Percentiles rank a stretch among this genome's conserved stretches.
Evolutionary conservation across 306 rosid genomes (phyloP).

Genomic region (Potentilla sterilis): DNA sequence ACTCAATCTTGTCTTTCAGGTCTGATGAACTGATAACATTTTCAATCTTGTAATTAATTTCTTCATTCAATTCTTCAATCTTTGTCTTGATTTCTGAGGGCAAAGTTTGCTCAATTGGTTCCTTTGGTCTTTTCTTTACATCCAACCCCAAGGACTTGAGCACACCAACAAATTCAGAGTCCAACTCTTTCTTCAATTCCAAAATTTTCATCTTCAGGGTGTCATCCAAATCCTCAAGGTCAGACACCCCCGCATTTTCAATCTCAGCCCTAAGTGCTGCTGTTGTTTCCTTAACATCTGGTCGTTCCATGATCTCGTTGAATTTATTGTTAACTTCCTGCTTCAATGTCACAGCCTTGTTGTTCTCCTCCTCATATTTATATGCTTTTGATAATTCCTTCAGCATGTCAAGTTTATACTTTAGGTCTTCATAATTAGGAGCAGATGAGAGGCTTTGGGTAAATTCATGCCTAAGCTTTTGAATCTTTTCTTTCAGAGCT

Average conservation of each 20-base stretch:
- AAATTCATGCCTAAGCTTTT: conserved; percentile 59
- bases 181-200: conserved; percentile 56
- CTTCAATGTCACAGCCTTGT: conserved; percentile 41
- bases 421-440: conserved; percentile 57
- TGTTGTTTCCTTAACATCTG: conserved; percentile 54
- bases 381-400: conserved; percentile 54
- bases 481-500: conserved; percentile 50
- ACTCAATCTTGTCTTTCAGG: conserved; percentile 58
- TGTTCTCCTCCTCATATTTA: conserved; percentile 37
- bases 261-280: conserved; percentile 58
- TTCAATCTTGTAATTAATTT: conserved; percentile 50
- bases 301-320: conserved; percentile 39
- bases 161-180: conserved; percentile 48
- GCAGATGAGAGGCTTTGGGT: conserved; percentile 45
- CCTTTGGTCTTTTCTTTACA: conserved; percentile 41
- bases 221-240: conserved; percentile 46
- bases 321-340: conserved; percentile 55
- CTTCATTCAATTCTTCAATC: conserved; percentile 54
- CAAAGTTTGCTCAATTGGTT: conserved; percentile 28
- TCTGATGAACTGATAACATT: conserved; percentile 44
- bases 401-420: conserved; percentile 54
- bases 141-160: conserved; percentile 58
- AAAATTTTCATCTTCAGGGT: conserved; percentile 52
- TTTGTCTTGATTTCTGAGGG: conserved; percentile 35
- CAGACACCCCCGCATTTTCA: conserved; percentile 44